Evolutionary conservation across 768 basidiomycete species (phyloP).

Genomic region (Leccinellum albellum): DNA sequence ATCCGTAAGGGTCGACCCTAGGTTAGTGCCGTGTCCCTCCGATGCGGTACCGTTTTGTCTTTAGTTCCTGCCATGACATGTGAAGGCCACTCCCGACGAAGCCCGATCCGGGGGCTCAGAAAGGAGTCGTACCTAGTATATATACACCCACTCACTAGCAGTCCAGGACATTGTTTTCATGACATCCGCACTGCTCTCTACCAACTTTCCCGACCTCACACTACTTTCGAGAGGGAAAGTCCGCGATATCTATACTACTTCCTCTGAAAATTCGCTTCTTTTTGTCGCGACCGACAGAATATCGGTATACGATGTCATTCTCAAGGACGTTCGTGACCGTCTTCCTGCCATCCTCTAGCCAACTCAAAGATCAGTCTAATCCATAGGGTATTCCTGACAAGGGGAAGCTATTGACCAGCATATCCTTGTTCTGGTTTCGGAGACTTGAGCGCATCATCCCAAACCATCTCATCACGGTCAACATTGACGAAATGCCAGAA

Average conservation of each 20-base stretch:
- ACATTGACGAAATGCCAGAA: conserved; percentile 77
- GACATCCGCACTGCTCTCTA: conserved; percentile 44
- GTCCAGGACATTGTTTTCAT: conserved; percentile 10
- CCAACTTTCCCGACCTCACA: conserved; percentile 57
- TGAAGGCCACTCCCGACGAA: no score
- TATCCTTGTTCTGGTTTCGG: conserved; percentile 95
- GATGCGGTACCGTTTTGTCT: no score
- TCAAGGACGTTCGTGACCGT: conserved; percentile 72
- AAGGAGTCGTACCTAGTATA: no score
- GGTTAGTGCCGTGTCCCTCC: no score
- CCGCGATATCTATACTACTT: conserved; percentile 85
- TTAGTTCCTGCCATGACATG: no score
- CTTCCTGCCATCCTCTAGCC: neutral
- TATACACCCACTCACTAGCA: neutral
- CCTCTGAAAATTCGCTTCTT: conserved; percentile 68
- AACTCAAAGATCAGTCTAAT: neutral
- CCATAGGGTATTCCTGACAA: conserved; percentile 90
- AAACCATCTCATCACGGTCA: conserved; percentile 82
- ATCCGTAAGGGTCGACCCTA: no score
- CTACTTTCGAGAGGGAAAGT: conserved; percentile 92
- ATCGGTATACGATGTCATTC: conserved; percentile 93
- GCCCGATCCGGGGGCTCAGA: no score
- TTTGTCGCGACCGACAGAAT: conserved; percentile 96
- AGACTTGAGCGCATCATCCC: conserved; percentile 76
- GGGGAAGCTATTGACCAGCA: conserved; percentile 81